phyloP scores from a whole-genome alignment of 2,329 filamentous ascomycete species.

The Arthrobotrys musiformis region DNA sequence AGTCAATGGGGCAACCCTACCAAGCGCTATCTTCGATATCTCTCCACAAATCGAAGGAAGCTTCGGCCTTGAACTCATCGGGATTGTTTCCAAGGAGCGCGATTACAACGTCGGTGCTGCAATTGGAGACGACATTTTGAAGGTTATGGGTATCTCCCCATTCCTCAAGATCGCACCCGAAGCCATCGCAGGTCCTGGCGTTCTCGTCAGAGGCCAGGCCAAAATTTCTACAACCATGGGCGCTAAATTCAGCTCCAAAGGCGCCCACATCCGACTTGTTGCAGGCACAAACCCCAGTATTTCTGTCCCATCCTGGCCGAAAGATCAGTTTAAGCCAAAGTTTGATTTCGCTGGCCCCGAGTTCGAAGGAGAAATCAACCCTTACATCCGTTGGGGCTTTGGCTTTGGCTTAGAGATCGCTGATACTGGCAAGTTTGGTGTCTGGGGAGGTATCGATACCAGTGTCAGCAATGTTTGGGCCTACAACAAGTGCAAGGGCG shows the following conservation, averaged over 20 bases:
- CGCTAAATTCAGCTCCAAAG: neutral
- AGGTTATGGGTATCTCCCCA: neutral
- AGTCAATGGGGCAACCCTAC: neutral
- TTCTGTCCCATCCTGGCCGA: neutral
- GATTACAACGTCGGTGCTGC: conserved; percentile 9
- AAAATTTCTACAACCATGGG: neutral
- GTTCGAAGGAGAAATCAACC: conserved; percentile 1
- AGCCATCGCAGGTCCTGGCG: conserved; percentile 6
- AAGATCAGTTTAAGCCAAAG: conserved; percentile 1
- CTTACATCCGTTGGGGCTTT: neutral
- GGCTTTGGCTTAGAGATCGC: neutral
- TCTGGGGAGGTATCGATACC: neutral
- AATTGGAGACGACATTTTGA: neutral
- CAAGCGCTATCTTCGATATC: conserved; percentile 2
- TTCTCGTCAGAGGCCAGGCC: neutral
- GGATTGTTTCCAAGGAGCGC: neutral
- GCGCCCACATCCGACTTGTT: neutral
- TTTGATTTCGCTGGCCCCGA: neutral
- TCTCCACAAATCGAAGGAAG: neutral
- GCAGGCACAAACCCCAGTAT: neutral
- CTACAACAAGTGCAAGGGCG: neutral
- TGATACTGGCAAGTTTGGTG: neutral
- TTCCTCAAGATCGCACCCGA: conserved; percentile 13
- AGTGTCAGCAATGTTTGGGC: neutral
- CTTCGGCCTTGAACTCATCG: neutral